A percentile compares a stretch with the other conserved stretches of the same genome.
Conservation (phyloP, 192 early-diverging fungal genomes). For the Radiomyces spectabilis region DNA sequence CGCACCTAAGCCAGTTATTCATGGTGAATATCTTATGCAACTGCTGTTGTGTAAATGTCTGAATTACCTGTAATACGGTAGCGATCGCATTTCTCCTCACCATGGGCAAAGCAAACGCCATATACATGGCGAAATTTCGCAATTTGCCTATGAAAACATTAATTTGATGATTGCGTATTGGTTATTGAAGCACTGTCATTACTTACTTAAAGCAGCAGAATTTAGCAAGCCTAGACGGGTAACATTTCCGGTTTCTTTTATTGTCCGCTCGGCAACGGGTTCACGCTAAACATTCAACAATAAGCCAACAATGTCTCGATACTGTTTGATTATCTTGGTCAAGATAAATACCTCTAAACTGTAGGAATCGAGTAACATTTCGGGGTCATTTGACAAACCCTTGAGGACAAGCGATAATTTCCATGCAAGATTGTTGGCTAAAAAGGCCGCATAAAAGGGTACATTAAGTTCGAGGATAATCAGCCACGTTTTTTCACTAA, state of each 20-base stretch:
- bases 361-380: slow-evolving; percentile 29
- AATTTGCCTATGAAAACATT: no score
- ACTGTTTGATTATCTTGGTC: background rate
- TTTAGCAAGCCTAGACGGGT: background rate
- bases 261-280: background rate
- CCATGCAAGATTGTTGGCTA: slow-evolving; percentile 40
- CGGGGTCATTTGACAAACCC: slow-evolving; percentile 8
- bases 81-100: no score
- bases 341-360: slow-evolving; percentile 15
- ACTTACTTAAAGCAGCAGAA: background rate
- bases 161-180: no score
- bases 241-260: background rate
- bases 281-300: background rate
- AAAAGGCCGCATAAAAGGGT: no score
- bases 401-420: slow-evolving; percentile 36
- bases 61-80: no score
- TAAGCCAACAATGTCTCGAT: background rate
- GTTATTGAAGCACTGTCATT: background rate
- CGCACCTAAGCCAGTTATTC: no score
- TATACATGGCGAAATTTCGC: no score
- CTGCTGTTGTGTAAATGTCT: no score
- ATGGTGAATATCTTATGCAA: no score
- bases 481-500: no score
- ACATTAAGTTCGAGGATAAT: no score
- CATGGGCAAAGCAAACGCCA: no score